Evolutionary conservation across 2,329 filamentous ascomycete species (phyloP).

Genomic region (Verticillium dahliae): DNA sequence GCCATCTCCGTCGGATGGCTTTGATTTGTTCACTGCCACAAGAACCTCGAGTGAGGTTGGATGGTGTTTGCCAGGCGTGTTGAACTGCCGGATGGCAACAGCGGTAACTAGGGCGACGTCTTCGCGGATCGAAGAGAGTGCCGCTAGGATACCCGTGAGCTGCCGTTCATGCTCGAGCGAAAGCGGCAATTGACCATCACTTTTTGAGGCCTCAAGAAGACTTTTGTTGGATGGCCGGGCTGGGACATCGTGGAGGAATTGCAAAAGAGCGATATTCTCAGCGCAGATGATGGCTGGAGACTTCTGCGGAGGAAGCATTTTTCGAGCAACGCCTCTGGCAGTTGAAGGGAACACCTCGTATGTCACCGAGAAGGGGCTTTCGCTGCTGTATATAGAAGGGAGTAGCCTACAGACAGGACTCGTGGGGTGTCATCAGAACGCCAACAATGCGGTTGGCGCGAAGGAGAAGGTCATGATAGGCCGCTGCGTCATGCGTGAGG

Average conservation of each 20-base stretch:
- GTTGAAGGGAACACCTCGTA: too few species aligned
- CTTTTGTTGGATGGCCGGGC: conserved; percentile 10
- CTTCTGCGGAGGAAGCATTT: neutral
- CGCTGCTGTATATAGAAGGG: too few species aligned
- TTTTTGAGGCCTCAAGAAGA: neutral
- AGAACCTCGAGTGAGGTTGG: conserved; percentile 16
- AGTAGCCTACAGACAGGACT: too few species aligned
- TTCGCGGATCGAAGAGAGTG: conserved; percentile 22
- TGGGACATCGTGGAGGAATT: conserved; percentile 19
- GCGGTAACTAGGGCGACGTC: conserved; percentile 16
- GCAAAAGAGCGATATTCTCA: conserved; percentile 18
- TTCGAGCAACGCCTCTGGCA: too few species aligned
- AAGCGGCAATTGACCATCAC: conserved; percentile 15
- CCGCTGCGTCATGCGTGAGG: too few species aligned
- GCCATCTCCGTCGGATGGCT: conserved; percentile 8
- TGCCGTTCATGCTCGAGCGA: conserved; percentile 24
- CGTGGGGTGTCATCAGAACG: too few species aligned
- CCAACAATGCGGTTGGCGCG: too few species aligned
- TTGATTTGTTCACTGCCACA: conserved; percentile 22
- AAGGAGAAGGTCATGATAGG: too few species aligned
- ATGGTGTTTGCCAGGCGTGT: neutral
- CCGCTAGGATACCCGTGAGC: conserved; percentile 22
- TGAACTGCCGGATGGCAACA: conserved; percentile 20
- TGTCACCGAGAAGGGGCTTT: too few species aligned
- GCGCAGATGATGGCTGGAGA: conserved; percentile 10